These are phyloP conservation scores for Xylaria hypoxylon DNA, from an alignment of 2,329 filamentous ascomycete species.

Conservation along the genomic window DNA sequence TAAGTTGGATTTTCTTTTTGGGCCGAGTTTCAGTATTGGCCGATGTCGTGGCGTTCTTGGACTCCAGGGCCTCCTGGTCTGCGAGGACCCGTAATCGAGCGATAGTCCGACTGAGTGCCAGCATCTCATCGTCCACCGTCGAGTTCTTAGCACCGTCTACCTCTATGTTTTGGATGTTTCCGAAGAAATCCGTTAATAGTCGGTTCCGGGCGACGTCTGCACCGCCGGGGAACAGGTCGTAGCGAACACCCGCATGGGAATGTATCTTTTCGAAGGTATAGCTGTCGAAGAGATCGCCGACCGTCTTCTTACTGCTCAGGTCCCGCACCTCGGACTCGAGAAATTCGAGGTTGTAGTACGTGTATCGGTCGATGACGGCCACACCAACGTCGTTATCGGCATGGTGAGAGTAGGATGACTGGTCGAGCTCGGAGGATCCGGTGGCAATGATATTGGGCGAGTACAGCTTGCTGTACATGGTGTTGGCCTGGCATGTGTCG, in stretches of 20 bases:
- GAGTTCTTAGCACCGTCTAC: conserved; percentile 74
- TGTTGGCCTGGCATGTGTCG: conserved; percentile 99
- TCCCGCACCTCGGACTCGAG: conserved; percentile 90
- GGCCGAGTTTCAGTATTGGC: conserved; percentile 37
- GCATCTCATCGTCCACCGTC: conserved; percentile 77
- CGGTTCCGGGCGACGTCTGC: conserved; percentile 80
- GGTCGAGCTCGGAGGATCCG: conserved; percentile 93
- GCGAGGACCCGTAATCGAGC: conserved; percentile 63
- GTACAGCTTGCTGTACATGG: conserved; percentile 98
- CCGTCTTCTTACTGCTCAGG: conserved; percentile 85
- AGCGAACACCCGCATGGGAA: conserved; percentile 88
- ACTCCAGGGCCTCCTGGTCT: conserved; percentile 57
- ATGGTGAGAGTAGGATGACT: conserved; percentile 97
- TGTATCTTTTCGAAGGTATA: conserved; percentile 97
- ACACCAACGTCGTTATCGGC: conserved; percentile 98
- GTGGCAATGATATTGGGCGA: conserved; percentile 98
- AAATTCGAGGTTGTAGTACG: conserved; percentile 98
- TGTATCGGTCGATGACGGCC: conserved; percentile 97
- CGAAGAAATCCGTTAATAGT: conserved; percentile 95
- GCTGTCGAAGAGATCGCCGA: conserved; percentile 95
- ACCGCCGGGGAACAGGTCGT: conserved; percentile 93
- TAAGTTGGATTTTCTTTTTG: conserved; percentile 58
- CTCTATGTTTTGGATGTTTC: conserved; percentile 97
- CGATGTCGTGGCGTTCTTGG: conserved; percentile 46
- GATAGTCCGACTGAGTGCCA: conserved; percentile 78